Evolutionary conservation across 345 rosid genomes (phyloP).

Genomic region (Camelina neglecta): DNA sequence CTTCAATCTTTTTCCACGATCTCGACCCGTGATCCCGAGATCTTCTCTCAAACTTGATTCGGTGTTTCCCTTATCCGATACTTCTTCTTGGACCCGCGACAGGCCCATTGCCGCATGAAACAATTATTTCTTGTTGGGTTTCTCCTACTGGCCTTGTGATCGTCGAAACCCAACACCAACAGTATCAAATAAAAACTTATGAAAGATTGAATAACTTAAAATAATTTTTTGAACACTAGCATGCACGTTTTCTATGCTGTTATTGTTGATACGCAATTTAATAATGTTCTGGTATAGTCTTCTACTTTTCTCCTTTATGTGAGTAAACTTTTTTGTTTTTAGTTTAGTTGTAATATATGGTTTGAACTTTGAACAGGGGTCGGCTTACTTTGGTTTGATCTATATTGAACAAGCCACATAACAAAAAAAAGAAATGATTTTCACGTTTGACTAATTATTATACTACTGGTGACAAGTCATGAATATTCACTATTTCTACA

Average conservation of each 20-base stretch:
- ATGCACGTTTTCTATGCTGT: conserved; percentile 37
- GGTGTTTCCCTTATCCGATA: no score
- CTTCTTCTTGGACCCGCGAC: no score
- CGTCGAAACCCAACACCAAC: no score
- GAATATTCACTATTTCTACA: conserved; percentile 9
- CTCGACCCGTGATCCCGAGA: no score
- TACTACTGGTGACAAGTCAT: conserved; percentile 13
- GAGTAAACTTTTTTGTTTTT: conserved; percentile 19
- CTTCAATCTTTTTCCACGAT: no score
- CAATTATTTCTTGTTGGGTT: no score
- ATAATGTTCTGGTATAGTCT: conserved; percentile 20
- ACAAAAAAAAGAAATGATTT: conserved; percentile 26
- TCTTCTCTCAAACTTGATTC: no score
- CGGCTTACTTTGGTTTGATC: conserved; percentile 34
- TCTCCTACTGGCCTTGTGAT: no score
- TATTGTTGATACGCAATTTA: conserved; percentile 11
- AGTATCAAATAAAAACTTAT: background rate
- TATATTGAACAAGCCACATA: conserved; percentile 35
- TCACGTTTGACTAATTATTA: conserved; percentile 46
- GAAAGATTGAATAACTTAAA: background rate
- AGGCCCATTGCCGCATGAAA: no score
- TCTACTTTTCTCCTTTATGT: conserved; percentile 33
- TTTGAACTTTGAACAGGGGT: conserved; percentile 42
- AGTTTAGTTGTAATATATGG: conserved; percentile 33
- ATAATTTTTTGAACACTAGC: conserved; percentile 17